A percentile compares a stretch with the other conserved stretches of the same genome.
phyloP scores from a whole-genome alignment of 208 protist genomes.

The Strigomonas culicis region DNA sequence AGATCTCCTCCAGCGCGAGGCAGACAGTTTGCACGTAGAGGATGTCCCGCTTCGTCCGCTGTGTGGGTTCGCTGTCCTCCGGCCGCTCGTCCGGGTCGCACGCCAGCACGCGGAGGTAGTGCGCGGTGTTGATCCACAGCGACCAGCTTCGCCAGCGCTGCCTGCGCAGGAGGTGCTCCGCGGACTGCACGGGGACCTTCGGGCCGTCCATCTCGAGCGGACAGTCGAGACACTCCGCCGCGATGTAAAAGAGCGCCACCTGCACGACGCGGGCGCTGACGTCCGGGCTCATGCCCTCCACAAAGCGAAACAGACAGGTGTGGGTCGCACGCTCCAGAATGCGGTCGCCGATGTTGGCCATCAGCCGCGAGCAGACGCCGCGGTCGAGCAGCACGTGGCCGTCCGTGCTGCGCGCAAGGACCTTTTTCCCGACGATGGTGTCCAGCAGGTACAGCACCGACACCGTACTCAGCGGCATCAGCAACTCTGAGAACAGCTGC shows the following conservation, averaged over 20 bases:
- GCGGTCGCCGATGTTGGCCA: slow-evolving; percentile 25
- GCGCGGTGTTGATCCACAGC: slow-evolving; percentile 25
- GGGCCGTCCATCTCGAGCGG: not conserved
- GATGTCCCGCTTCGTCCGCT: slow-evolving; percentile 5
- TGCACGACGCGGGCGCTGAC: slow-evolving; percentile 9
- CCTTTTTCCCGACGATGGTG: not conserved
- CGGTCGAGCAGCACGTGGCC: slow-evolving; percentile 11
- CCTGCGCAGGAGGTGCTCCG: slow-evolving; percentile 12
- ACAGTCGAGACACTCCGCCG: not conserved
- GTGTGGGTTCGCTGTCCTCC: not conserved
- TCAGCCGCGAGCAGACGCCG: slow-evolving; percentile 18
- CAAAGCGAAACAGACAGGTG: slow-evolving; percentile 10
- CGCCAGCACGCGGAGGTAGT: slow-evolving; percentile 16
- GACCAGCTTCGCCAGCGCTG: slow-evolving; percentile 28
- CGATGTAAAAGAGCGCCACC: slow-evolving; percentile 13
- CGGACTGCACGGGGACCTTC: not conserved
- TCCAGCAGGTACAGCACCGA: not conserved
- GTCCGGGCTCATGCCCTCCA: slow-evolving; percentile 7
- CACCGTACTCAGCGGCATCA: not conserved
- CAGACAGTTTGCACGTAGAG: slow-evolving; percentile 27
- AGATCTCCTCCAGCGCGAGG: slow-evolving; percentile 26
- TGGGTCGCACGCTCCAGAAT: slow-evolving; percentile 23
- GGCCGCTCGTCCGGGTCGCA: not conserved
- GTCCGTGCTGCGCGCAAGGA: too few relatives aligned
- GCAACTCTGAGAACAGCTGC: not conserved